Evolutionary conservation across 768 basidiomycete species (phyloP).

Genomic region (Suillus weaverae): DNA sequence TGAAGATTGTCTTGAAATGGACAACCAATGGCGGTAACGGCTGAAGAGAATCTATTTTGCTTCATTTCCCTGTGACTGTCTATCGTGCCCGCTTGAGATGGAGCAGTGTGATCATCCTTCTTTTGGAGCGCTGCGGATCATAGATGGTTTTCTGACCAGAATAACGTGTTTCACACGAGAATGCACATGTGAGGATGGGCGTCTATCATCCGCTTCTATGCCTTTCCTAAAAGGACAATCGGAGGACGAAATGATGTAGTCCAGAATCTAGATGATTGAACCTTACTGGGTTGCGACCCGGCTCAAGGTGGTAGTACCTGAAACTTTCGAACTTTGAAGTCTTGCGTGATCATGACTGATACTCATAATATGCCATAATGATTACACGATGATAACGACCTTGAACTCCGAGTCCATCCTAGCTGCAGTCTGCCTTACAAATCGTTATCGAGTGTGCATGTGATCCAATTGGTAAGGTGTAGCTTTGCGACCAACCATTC

Average conservation of each 20-base stretch:
- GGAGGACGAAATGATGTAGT: neutral
- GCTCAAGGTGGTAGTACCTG: neutral
- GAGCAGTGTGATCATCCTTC: constrained; percentile 18
- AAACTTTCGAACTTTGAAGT: neutral
- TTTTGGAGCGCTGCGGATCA: neutral
- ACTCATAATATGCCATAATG: neutral
- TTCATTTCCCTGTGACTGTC: neutral
- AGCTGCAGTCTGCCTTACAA: constrained; percentile 5
- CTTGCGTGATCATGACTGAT: neutral
- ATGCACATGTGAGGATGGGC: neutral
- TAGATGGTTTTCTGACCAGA: neutral
- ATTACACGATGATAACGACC: neutral
- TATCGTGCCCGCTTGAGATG: neutral
- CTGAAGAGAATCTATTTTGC: constrained; percentile 28
- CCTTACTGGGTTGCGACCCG: neutral
- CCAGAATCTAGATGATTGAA: neutral
- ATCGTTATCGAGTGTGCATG: constrained; percentile 4
- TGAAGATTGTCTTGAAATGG: constrained; percentile 89
- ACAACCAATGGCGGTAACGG: constrained; percentile 75
- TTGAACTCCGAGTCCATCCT: too few relatives aligned
- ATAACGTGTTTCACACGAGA: neutral
- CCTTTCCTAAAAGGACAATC: neutral
- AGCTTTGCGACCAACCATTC: constrained; percentile 1
- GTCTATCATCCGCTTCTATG: neutral
- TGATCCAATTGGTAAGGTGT: neutral